Base-by-base conservation (phyloP, 2,329 filamentous ascomycete genomes). In the Myotisia sp. region DNA sequence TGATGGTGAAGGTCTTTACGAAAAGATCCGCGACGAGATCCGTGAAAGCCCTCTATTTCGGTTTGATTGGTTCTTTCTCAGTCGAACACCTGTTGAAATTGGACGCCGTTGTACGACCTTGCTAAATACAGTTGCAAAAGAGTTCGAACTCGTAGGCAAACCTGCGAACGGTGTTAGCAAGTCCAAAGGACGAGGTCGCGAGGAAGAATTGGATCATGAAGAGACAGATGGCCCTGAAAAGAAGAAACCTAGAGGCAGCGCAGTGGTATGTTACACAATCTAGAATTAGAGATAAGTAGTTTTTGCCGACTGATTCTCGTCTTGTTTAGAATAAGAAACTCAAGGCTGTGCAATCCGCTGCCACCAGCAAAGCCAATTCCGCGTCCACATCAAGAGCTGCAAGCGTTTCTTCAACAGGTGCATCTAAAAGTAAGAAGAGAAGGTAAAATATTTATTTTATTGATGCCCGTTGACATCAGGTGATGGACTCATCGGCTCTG, bases 1-100 rank as follows among this genome's bases (percentile, higher is more conserved):
- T 22, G 92, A 98, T 53, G 79, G 80, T 1, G 87, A 95, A 48
- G 74, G 74, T 21, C 71, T 98, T 42, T 92, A 90, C 55, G 90
- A 98, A 48, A 78, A 76, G 55, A 93, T 98, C 52, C 79, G 90
- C n/a, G 87, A 95, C 44, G 90, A 95, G 54, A 93, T 98, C 44
- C 79, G 86, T 21, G 85, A 94, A 44, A 87, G 79, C 37, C 86
- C 90, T 6, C 66, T 98, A 3, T 98, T 98, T 70, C 76, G 90
- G 24, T 98, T 98, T 50, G 90, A 98, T 55, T 98, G 92, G 92
- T 98, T 98, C 65, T 94, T 98, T 67, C 70, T 98, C 26, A 92
- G 83, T 55, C 75, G 90, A 29, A 98, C 87, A 3, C 84, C 90
- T 0, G 77, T 86, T 32, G 90, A 98, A 59, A 79, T 98, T 47